A percentile compares a stretch with the other conserved stretches of the same genome.
Evolutionary conservation across 2,329 filamentous ascomycete genomes (phyloP).

Genomic region (Corynespora cassiicola): DNA sequence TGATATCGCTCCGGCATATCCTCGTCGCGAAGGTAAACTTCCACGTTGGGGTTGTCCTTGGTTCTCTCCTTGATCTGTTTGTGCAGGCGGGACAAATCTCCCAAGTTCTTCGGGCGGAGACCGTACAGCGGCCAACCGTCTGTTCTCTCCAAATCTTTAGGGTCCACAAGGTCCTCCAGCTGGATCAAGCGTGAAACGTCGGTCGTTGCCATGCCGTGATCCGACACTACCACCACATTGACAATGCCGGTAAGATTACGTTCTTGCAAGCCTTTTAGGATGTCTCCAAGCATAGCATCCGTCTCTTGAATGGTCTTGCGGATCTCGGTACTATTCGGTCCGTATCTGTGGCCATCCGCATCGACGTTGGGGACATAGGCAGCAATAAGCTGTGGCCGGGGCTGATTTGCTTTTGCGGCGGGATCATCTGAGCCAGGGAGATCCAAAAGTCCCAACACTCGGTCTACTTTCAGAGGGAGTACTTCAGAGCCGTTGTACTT

Average conservation of each 20-base stretch:
- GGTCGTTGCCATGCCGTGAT: slow-evolving; percentile 98
- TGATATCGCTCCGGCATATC: slow-evolving; percentile 95
- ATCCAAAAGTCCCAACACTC: slow-evolving; percentile 85
- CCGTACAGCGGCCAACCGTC: slow-evolving; percentile 96
- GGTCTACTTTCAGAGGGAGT: slow-evolving; percentile 76
- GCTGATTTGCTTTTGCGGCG: slow-evolving; percentile 53
- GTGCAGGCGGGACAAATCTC: slow-evolving; percentile 73
- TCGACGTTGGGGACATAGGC: slow-evolving; percentile 96
- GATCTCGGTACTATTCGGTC: slow-evolving; percentile 95
- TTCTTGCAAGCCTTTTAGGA: slow-evolving; percentile 77
- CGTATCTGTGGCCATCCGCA: slow-evolving; percentile 82
- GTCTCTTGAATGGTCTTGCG: slow-evolving; percentile 76
- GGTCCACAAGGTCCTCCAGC: slow-evolving; percentile 86
- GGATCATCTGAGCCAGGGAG: slow-evolving; percentile 73
- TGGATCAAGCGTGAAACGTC: slow-evolving; percentile 81
- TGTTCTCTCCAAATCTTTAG: slow-evolving; percentile 76
- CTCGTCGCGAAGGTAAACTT: slow-evolving; percentile 84
- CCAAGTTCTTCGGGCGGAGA: slow-evolving; percentile 75
- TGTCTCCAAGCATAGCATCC: slow-evolving; percentile 78
- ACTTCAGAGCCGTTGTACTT: slow-evolving; percentile 80
- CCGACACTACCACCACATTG: slow-evolving; percentile 94
- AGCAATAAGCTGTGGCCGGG: slow-evolving; percentile 87
- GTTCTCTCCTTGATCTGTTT: slow-evolving; percentile 61
- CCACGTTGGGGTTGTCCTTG: slow-evolving; percentile 71
- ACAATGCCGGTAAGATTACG: slow-evolving; percentile 89